Conservation (phyloP, 495 filamentous ascomycete species). For the Hypoxylon trugodes region DNA sequence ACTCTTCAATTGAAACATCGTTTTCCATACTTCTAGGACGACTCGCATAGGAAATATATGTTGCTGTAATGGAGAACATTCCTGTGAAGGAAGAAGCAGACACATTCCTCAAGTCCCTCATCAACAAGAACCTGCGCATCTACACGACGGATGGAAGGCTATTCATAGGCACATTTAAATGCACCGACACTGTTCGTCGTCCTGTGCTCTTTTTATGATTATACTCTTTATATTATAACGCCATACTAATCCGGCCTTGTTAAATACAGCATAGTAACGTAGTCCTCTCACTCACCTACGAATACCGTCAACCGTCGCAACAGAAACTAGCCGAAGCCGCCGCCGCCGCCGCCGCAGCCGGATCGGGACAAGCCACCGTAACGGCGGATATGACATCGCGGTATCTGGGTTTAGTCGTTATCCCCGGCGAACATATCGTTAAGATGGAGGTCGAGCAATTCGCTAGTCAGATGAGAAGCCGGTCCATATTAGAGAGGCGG, state of each 20-base stretch:
- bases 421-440: slow-evolving; percentile 84
- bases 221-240: neutral
- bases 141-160: slow-evolving; percentile 85
- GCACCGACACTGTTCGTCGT: slow-evolving; percentile 81
- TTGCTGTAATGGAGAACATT: slow-evolving; percentile 13
- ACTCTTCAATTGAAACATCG: neutral
- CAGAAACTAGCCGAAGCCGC: slow-evolving; percentile 59
- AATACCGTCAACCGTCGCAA: slow-evolving; percentile 78
- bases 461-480: slow-evolving; percentile 51
- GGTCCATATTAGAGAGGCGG: slow-evolving; percentile 32
- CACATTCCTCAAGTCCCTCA: slow-evolving; percentile 58
- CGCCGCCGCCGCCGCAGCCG: slow-evolving; percentile 43
- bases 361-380: slow-evolving; percentile 49
- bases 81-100: slow-evolving; percentile 47
- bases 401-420: slow-evolving; percentile 87
- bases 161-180: slow-evolving; percentile 91
- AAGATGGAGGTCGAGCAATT: slow-evolving; percentile 90
- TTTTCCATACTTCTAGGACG: neutral
- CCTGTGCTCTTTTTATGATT: neutral
- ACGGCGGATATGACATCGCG: slow-evolving; percentile 80
- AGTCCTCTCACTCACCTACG: slow-evolving; percentile 83
- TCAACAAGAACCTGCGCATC: slow-evolving; percentile 77
- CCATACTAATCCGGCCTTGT: no score
- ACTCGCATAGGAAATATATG: no score
- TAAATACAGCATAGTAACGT: slow-evolving; percentile 68